phyloP scores from a whole-genome alignment of 225 moss, liverwort and hornwort genomes.

The Polytrichum commune region DNA sequence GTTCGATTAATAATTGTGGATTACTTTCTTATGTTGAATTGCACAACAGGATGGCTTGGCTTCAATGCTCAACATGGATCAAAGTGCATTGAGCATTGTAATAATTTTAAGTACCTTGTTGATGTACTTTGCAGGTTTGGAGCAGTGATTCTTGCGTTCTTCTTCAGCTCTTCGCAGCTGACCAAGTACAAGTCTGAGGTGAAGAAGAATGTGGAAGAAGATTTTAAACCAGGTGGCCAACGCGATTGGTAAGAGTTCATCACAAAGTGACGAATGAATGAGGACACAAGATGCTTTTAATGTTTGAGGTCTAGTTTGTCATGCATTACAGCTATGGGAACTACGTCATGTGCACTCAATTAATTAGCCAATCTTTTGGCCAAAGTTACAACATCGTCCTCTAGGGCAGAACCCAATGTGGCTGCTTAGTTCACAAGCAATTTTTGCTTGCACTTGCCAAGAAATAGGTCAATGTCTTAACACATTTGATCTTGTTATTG shows the following conservation, averaged over 20 bases:
- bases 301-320: too few species aligned
- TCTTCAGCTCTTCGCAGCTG: slow-evolving; percentile 78
- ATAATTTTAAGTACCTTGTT: slow-evolving; percentile 12
- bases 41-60: background rate
- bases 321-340: too few species aligned
- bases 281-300: too few species aligned
- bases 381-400: too few species aligned
- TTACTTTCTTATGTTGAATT: background rate
- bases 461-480: too few species aligned
- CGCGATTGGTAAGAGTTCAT: slow-evolving; percentile 64
- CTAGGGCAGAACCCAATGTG: too few species aligned
- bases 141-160: slow-evolving; percentile 87
- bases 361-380: too few species aligned
- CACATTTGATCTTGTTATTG: too few species aligned
- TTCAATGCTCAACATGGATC: background rate
- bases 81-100: slow-evolving; percentile 6
- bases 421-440: too few species aligned
- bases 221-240: slow-evolving; percentile 78
- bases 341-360: too few species aligned
- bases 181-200: slow-evolving; percentile 72
- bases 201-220: slow-evolving; percentile 77
- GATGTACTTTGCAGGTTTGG: slow-evolving; percentile 58
- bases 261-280: too few species aligned
- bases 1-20: background rate
- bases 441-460: too few species aligned